Conservation (phyloP, 192 early-diverging fungal genomes). For the Coemansia sp. region DNA sequence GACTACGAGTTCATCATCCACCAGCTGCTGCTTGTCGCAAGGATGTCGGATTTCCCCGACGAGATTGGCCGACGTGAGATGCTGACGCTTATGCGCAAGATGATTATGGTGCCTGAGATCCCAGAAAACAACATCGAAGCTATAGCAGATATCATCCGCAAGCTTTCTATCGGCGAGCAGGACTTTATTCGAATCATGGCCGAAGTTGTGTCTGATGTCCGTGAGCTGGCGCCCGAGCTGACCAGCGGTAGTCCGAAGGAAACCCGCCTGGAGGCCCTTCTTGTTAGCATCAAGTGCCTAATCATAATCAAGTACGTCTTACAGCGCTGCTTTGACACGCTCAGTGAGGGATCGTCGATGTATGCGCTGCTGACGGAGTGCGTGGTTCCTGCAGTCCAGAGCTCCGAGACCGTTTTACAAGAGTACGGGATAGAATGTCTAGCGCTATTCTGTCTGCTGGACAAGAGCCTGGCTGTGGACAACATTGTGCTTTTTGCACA, state of each 20-base stretch:
- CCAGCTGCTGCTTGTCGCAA: constrained; percentile 75
- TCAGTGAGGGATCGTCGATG: constrained; percentile 72
- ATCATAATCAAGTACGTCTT: constrained; percentile 71
- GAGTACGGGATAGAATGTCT: constrained; percentile 84
- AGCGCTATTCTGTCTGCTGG: constrained; percentile 75
- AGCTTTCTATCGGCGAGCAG: constrained; percentile 75
- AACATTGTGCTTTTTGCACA: constrained; percentile 76
- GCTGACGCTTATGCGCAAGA: constrained; percentile 74
- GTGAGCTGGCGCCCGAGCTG: constrained; percentile 51
- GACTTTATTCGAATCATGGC: constrained; percentile 88
- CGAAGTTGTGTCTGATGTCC: constrained; percentile 81
- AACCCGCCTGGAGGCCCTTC: constrained; percentile 50
- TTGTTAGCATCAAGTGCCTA: constrained; percentile 66
- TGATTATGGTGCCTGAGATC: constrained; percentile 74
- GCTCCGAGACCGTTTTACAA: constrained; percentile 65
- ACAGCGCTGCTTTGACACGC: constrained; percentile 66
- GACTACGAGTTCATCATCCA: constrained; percentile 57
- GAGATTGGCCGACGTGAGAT: constrained; percentile 86
- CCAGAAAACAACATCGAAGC: constrained; percentile 75
- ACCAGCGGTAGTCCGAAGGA: constrained; percentile 40
- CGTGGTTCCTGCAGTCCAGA: constrained; percentile 73
- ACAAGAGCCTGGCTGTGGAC: constrained; percentile 72
- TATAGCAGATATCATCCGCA: constrained; percentile 77
- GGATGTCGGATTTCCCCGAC: constrained; percentile 81
- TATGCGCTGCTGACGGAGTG: constrained; percentile 74